phyloP scores from a whole-genome alignment of 441 rosid species.

The Eruca vesicaria region DNA sequence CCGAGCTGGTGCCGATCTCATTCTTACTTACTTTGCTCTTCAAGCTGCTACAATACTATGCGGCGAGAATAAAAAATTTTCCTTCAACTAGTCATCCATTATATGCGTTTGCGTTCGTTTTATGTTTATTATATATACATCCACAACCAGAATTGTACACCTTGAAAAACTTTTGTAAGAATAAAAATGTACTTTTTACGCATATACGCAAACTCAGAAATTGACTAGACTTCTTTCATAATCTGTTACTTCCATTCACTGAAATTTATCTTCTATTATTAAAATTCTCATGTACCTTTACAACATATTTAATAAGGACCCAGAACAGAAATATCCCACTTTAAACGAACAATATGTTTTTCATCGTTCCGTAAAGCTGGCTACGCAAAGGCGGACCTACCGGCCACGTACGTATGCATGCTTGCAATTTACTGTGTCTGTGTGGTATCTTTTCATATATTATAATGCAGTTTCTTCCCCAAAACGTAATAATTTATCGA shows the following conservation, averaged over 20 bases:
- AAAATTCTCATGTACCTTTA: background rate
- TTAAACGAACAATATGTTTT: background rate
- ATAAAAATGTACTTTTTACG: background rate
- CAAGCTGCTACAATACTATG: slow-evolving; percentile 84
- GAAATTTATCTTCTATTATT: background rate
- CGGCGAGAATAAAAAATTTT: slow-evolving; percentile 36
- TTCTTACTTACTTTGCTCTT: slow-evolving; percentile 85
- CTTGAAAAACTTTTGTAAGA: background rate
- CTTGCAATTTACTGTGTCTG: background rate
- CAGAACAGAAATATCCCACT: background rate
- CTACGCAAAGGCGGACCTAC: background rate
- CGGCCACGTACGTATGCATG: background rate
- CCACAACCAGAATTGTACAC: background rate
- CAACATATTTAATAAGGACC: background rate
- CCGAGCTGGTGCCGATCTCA: slow-evolving; percentile 86
- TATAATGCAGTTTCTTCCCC: background rate
- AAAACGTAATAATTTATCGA: background rate
- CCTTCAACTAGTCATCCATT: background rate
- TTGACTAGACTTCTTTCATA: background rate
- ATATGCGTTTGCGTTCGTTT: background rate
- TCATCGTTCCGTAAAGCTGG: background rate
- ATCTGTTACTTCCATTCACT: background rate
- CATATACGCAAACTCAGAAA: background rate
- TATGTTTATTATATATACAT: background rate
- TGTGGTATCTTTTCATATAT: background rate